Percentiles rank a stretch among this genome's conserved stretches.
Conservation (phyloP, 306 rosid genomes). For the Casuarina cunninghamiana region DNA sequence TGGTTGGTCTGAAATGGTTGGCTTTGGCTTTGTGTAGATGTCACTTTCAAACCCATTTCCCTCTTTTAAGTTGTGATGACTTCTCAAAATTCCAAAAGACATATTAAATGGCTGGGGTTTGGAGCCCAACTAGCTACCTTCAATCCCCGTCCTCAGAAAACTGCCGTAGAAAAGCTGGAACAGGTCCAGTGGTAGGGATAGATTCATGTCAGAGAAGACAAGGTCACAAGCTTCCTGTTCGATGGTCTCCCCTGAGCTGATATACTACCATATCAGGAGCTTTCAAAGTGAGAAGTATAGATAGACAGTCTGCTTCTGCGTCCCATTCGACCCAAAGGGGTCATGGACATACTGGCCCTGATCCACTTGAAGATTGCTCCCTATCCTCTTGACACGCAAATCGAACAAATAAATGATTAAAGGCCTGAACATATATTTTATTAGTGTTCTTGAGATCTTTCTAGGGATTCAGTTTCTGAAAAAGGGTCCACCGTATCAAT, state of each 20-base stretch:
- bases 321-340: constrained; percentile 11
- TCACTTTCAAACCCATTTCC: constrained; percentile 34
- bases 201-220: constrained; percentile 39
- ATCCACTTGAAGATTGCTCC: constrained; percentile 48
- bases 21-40: constrained; percentile 12
- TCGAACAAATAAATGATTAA: constrained; percentile 38
- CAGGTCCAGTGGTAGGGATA: constrained; percentile 35
- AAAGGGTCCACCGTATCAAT: constrained; percentile 19
- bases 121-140: constrained; percentile 39
- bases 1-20: constrained; percentile 8
- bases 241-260: constrained; percentile 45
- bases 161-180: constrained; percentile 2
- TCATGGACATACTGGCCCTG: constrained; percentile 33
- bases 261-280: constrained; percentile 14
- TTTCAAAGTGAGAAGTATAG: constrained; percentile 13
- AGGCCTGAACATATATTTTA: constrained; percentile 15
- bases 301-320: constrained; percentile 30
- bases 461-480: not conserved
- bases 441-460: not conserved
- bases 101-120: constrained; percentile 29
- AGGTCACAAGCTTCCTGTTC: constrained; percentile 46
- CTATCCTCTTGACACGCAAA: constrained; percentile 50
- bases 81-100: constrained; percentile 11
- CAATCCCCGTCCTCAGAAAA: constrained; percentile 17
- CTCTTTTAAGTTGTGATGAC: constrained; percentile 26